Conservation (phyloP, 2,329 filamentous ascomycete species). For the Pochonia chlamydosporia region DNA sequence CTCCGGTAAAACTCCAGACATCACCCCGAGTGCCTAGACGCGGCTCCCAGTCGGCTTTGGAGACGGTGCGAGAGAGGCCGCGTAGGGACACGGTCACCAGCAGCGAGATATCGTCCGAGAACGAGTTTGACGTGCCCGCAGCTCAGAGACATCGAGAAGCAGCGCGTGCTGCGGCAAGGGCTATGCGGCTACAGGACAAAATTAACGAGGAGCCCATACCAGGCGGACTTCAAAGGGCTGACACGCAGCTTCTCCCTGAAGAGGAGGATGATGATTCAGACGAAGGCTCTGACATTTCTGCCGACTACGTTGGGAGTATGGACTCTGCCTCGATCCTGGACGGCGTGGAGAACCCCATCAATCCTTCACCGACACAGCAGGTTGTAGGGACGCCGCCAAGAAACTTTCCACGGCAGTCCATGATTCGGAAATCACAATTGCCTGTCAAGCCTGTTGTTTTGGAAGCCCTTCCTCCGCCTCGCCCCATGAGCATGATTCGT, state of each 20-base stretch:
- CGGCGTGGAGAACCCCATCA: conserved; percentile 53
- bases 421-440: conserved; percentile 55
- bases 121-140: conserved; percentile 64
- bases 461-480: conserved; percentile 63
- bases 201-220: conserved; percentile 30
- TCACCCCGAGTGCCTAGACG: conserved; percentile 49
- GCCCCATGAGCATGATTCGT: conserved; percentile 58
- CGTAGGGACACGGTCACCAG: conserved; percentile 73
- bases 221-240: conserved; percentile 35
- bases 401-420: conserved; percentile 56
- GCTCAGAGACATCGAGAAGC: conserved; percentile 60
- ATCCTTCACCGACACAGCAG: conserved; percentile 47
- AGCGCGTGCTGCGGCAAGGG: conserved; percentile 47
- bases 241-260: conserved; percentile 48
- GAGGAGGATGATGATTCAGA: conserved; percentile 56
- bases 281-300: conserved; percentile 57
- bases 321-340: conserved; percentile 69
- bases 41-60: conserved; percentile 66
- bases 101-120: conserved; percentile 78
- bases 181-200: conserved; percentile 29
- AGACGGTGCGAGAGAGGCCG: conserved; percentile 63
- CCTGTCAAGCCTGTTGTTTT: conserved; percentile 51
- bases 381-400: conserved; percentile 60
- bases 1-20: conserved; percentile 50
- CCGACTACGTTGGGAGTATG: conserved; percentile 59